A percentile compares a stretch with the other conserved stretches of the same genome.
Conservation (phyloP, 495 filamentous ascomycete genomes). For the Choiromyces venosus region DNA sequence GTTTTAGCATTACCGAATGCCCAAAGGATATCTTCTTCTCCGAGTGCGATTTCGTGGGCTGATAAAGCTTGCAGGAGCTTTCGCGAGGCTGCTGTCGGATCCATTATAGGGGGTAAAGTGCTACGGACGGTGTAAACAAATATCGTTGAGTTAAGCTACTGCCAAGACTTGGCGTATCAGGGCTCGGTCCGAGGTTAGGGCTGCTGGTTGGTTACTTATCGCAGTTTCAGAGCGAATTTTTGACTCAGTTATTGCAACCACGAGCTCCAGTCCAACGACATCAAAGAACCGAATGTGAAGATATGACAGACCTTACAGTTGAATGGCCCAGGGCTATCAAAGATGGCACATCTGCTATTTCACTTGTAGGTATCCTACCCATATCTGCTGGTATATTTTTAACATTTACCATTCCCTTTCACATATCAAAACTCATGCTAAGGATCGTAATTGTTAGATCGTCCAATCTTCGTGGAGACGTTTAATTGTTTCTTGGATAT, state of each 20-base stretch:
- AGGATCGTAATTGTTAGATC: conserved; percentile 11
- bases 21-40: conserved; percentile 33
- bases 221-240: not conserved
- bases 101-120: conserved; percentile 21
- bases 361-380: not conserved
- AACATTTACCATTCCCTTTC: not conserved
- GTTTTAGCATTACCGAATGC: conserved; percentile 36
- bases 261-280: not conserved
- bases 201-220: not conserved
- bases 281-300: not conserved
- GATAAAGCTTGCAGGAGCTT: conserved; percentile 33
- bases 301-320: not conserved
- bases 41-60: conserved; percentile 21
- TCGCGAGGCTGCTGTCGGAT: conserved; percentile 18
- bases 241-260: not conserved
- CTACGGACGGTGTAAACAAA: conserved; percentile 13
- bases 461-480: conserved; percentile 39
- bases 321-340: not conserved
- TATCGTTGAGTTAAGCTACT: conserved; percentile 18
- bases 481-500: conserved; percentile 49
- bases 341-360: not conserved
- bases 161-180: conserved; percentile 22
- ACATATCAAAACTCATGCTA: not conserved
- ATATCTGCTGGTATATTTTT: not conserved
- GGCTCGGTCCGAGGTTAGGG: not conserved